Percentiles rank a stretch among this genome's conserved stretches.
These are phyloP conservation scores for Cutaneotrichosporon sp. DNA, from an alignment of 1,284 basidiomycete species.

Conservation along the genomic window DNA sequence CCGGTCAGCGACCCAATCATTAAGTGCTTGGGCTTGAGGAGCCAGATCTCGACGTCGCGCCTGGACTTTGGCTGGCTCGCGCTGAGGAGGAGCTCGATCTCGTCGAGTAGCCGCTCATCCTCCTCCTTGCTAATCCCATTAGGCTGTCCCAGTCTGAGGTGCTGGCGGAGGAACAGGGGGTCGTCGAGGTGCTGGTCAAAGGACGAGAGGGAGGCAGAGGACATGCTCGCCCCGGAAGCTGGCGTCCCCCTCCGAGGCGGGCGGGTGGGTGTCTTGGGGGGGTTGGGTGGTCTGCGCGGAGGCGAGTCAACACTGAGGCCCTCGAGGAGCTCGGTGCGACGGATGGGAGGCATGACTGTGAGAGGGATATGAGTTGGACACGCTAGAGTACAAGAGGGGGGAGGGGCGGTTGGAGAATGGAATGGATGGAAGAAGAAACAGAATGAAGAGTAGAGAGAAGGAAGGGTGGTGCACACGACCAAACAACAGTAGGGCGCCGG, in stretches of 20 bases:
- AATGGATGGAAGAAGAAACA: neutral
- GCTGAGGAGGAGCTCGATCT: neutral
- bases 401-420: neutral
- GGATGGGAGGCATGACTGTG: neutral
- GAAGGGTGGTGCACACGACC: neutral
- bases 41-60: neutral
- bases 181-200: too few species aligned
- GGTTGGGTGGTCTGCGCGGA: too few species aligned
- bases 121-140: neutral
- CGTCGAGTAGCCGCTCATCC: neutral
- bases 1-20: conserved; percentile 11
- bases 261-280: too few species aligned
- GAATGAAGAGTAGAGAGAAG: neutral
- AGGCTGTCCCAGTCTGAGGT: too few species aligned
- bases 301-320: too few species aligned
- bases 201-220: too few species aligned
- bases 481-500: neutral
- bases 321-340: too few species aligned
- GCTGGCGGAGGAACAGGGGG: too few species aligned
- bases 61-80: neutral
- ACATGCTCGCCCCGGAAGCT: too few species aligned
- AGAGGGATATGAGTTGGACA: neutral
- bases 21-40: conserved; percentile 9
- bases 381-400: neutral
- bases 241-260: too few species aligned